Evolutionary conservation across 352 stramenopile genomes (phyloP), one percentile per base, ranked within the genome.

Genomic region (Sclerospora graminicola): DNA sequence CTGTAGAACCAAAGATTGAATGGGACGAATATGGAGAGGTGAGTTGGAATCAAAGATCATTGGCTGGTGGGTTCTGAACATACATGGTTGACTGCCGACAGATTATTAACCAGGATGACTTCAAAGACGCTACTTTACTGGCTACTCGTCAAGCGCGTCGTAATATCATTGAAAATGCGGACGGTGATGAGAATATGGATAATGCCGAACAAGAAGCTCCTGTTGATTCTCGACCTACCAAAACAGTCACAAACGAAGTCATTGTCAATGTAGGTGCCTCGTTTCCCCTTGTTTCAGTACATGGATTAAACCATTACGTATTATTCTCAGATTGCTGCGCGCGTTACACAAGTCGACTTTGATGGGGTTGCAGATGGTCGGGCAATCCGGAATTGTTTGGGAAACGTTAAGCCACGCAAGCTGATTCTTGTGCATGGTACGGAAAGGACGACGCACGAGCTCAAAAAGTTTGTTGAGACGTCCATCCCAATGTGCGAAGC

Each of bases 21-120:
- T 94, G 80, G 78, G 82, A 94, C 35, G 80, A 94, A 46, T 94
- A 94, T 37, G 82, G 82, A 50, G 82, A 94, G 64, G 74, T 86
- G 31, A 21, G 18, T 14, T 5, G 9, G 29, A 40, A 2, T 11
- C 7, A 15, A 20, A 2, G 13, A 19, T 35, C 16, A 19, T 35
- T n/a, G 7, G 1, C 8, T 2, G 30, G 7, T n/a, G 8, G 15
- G 14, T 13, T 19, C 18, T 40, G n/a, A 31, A 31, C n/a, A 38
- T n/a, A n/a, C n/a, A n/a, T 43, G 18, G n/a, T 18, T 35, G 10
- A 18, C 13, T 42, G 8, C 7, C 6, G 4, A 45, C 21, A 84
- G 69, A 84, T 85, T 14, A 94, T 94, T 41, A 61, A 82, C 8
- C 77, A 77, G 1, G 79, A 94, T 16, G 79, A 89, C 32, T 94